These are phyloP conservation scores for Fusarium buharicum DNA, from an alignment of 2,329 filamentous ascomycete genomes.

Conservation along the genomic window DNA sequence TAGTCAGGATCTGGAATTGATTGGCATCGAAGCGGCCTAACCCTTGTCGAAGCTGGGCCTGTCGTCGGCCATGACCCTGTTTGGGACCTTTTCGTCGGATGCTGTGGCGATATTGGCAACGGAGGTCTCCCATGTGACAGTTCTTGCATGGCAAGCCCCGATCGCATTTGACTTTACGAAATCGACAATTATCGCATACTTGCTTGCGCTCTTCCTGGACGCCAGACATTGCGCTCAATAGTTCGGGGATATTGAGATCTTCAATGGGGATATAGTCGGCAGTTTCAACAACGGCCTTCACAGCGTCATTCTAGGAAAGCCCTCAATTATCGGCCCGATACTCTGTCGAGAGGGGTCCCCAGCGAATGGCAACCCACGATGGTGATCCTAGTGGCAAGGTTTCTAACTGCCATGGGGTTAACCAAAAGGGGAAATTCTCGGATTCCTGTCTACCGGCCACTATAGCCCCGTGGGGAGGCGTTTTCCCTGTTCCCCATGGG, in stretches of 20 bases:
- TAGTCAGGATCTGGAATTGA: constrained; percentile 41
- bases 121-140: constrained; percentile 43
- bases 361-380: background rate
- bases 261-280: constrained; percentile 34
- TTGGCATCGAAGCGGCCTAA: constrained; percentile 9
- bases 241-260: constrained; percentile 1
- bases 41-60: constrained; percentile 46
- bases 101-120: constrained; percentile 47
- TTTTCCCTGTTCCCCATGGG: constrained; percentile 10
- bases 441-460: background rate
- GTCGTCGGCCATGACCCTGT: constrained; percentile 45
- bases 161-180: constrained; percentile 51
- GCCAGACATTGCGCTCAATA: constrained; percentile 12
- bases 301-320: constrained; percentile 3
- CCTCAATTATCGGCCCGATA: constrained; percentile 20
- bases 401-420: background rate
- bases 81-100: constrained; percentile 47
- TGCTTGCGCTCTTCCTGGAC: constrained; percentile 27
- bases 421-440: constrained; percentile 39
- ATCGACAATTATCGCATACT: constrained; percentile 48
- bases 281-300: background rate
- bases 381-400: background rate
- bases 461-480: constrained; percentile 4
- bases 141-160: constrained; percentile 47
- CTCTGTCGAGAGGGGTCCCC: constrained; percentile 15